Evolutionary conservation across 768 basidiomycete genomes (phyloP).

Genomic region (Termitomyces sp.): DNA sequence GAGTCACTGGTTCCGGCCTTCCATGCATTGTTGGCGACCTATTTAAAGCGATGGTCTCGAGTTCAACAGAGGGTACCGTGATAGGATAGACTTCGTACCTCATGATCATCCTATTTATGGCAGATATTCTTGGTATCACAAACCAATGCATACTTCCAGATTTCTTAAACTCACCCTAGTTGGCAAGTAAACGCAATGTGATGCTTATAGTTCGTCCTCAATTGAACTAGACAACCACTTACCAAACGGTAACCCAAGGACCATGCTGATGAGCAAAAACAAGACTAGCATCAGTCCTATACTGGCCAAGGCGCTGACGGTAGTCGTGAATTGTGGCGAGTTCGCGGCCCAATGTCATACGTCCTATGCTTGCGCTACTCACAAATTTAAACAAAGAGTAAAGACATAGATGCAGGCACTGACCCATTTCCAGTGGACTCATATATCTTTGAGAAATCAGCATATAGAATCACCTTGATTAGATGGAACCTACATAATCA

Average conservation of each 20-base stretch:
- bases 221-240: neutral
- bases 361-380: slow-evolving; percentile 26
- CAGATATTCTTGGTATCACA: neutral
- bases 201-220: neutral
- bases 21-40: slow-evolving; percentile 4
- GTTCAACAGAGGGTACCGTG: neutral
- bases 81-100: neutral
- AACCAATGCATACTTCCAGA: neutral
- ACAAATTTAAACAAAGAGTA: neutral
- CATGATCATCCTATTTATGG: neutral
- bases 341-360: slow-evolving; percentile 45
- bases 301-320: slow-evolving; percentile 43
- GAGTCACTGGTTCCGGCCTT: slow-evolving; percentile 17
- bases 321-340: slow-evolving; percentile 52
- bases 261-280: slow-evolving; percentile 40
- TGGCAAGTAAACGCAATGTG: neutral
- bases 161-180: neutral
- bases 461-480: neutral
- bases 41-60: neutral
- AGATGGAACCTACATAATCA: slow-evolving; percentile 30
- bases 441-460: neutral
- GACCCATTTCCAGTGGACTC: neutral
- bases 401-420: neutral
- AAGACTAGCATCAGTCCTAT: slow-evolving; percentile 45
- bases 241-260: slow-evolving; percentile 48